Evolutionary conservation across 371 early-diverging fungal genomes (phyloP).

Genomic region (Mortierella sp.): DNA sequence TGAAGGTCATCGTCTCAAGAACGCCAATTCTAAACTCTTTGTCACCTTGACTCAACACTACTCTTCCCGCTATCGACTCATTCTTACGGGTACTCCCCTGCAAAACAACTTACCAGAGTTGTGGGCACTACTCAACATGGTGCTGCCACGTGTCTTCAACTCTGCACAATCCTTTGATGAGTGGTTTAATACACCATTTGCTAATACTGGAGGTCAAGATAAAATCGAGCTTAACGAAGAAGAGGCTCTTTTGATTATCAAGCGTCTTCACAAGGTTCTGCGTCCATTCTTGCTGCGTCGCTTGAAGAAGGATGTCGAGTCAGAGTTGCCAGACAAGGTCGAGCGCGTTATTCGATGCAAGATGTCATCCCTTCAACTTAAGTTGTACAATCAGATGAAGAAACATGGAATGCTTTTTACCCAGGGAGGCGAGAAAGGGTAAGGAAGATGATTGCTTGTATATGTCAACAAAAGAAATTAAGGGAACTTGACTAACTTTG

Average conservation of each 20-base stretch:
- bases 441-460: conserved; percentile 23
- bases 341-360: conserved; percentile 97
- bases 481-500: not conserved
- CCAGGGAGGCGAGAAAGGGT: conserved; percentile 71
- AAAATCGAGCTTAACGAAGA: conserved; percentile 96
- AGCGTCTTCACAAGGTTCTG: conserved; percentile 96
- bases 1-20: conserved; percentile 99
- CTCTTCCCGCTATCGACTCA: conserved; percentile 91
- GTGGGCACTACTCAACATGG: conserved; percentile 99
- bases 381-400: conserved; percentile 84
- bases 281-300: conserved; percentile 98
- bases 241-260: conserved; percentile 96
- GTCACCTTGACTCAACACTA: conserved; percentile 88
- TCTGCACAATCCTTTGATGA: conserved; percentile 97
- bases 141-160: conserved; percentile 96
- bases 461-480: too few species aligned
- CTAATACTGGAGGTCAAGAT: conserved; percentile 87
- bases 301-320: conserved; percentile 99
- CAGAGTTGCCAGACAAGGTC: conserved; percentile 98
- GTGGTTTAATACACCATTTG: conserved; percentile 98
- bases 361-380: conserved; percentile 87
- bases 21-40: conserved; percentile 90
- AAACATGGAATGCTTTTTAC: conserved; percentile 78
- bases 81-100: conserved; percentile 99
- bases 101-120: conserved; percentile 99